Evolutionary conservation across 441 rosid species (phyloP), one percentile per base, ranked within the genome.

Genomic region (Erodium chrysanthum): DNA sequence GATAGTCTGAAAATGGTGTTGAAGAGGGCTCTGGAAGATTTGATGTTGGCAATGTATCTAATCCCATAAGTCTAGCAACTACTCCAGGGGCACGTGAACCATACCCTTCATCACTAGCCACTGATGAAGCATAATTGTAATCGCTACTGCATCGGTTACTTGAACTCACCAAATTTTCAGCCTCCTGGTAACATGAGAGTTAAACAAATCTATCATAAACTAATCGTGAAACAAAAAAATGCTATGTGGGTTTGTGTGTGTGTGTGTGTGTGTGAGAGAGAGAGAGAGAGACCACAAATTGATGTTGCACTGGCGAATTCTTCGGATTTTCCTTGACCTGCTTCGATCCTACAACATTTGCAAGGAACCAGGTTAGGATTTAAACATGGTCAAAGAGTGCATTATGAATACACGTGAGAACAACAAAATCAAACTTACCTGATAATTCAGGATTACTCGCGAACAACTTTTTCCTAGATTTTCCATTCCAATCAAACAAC

Each of bases 1-100:
- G 71, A 27, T 80, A 78, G 68, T 80, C 77, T 15, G 64, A 68
- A 68, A 66, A 77, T 4, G 82, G 79, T 61, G 76, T 61, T 25
- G 78, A 74, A 69, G 79, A 82, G 42, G 84, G 73, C 74, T 83
- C 84, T 0, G 66, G 67, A 72, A 65, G 74, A 70, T 68, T 82
- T 17, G 82, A 65, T 3, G 78, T 80, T 25, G 98, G 98, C 74
- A 94, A 75, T 10, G 88, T 83, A 78, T 94, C 85, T 77, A 91
- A 75, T 70, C 98, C 98, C 98, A 94, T 94, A 50, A 94, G 96
- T 76, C 91, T 87, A 42, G 97, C 98, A 68, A 94, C 94, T 50
- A 89, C 96, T 64, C 97, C 89, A 0, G 97, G 96, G 31, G 88
- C 88, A 78, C 77, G 82, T 52, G 82, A 67, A 56, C 79, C 92